These are phyloP conservation scores for Vaccinium myrtillus DNA, from an alignment of 148 eudicot genomes.

Conservation along the genomic window DNA sequence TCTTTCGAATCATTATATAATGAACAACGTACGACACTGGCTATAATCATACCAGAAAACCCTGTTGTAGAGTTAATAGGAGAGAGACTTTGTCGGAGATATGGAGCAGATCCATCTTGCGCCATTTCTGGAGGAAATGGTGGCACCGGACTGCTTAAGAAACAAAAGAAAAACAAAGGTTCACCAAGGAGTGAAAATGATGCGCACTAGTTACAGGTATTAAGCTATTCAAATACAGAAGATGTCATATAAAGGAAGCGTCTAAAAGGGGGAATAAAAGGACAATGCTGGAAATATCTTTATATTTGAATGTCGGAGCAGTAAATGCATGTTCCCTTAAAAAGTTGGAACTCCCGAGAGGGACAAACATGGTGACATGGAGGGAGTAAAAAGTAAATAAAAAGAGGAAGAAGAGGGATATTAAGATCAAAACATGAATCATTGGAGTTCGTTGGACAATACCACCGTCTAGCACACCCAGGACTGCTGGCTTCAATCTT, in stretches of 20 bases:
- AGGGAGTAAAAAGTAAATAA: not conserved
- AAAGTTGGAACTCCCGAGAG: not conserved
- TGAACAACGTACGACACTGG: not conserved
- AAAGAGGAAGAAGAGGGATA: not conserved
- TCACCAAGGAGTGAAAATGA: not conserved
- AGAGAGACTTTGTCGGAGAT: conserved; percentile 44
- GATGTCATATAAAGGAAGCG: not conserved
- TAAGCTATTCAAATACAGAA: not conserved
- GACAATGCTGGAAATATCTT: not conserved
- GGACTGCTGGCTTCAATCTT: conserved; percentile 52
- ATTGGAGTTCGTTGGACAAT: conserved; percentile 14
- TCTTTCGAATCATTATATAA: not conserved
- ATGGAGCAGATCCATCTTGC: conserved; percentile 42
- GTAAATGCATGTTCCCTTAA: not conserved
- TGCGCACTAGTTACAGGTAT: not conserved
- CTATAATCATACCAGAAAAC: conserved; percentile 40
- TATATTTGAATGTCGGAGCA: not conserved
- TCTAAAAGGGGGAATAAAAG: not conserved
- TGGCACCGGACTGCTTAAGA: conserved; percentile 44
- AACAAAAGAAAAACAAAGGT: conserved; percentile 10
- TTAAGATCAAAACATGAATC: not conserved
- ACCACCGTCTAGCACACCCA: conserved; percentile 45
- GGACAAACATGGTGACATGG: not conserved
- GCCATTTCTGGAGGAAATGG: conserved; percentile 43
- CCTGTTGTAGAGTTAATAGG: conserved; percentile 35